A percentile compares a stretch with the other conserved stretches of the same genome.
Evolutionary conservation across 192 early-diverging fungal genomes (phyloP).

Genomic region (Coemansia sp.): DNA sequence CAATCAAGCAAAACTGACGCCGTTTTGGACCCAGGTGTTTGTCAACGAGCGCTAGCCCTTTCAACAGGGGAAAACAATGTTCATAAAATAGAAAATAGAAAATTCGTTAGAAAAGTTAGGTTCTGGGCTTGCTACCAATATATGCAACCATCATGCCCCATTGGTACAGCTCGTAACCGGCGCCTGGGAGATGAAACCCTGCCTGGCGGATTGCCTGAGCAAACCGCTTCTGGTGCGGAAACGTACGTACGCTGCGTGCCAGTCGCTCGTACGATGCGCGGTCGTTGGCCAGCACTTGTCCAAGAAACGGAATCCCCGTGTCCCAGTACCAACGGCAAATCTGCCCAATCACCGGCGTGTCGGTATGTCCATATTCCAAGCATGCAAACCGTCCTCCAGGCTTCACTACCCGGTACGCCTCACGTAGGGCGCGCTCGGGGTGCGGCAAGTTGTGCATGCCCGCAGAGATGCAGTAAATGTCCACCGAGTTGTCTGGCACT

Average conservation of each 20-base stretch:
- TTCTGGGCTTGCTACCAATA: slow-evolving; percentile 24
- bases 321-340: slow-evolving; percentile 87
- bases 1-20: background rate
- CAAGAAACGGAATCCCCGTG: slow-evolving; percentile 78
- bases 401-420: slow-evolving; percentile 90
- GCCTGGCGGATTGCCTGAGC: slow-evolving; percentile 77
- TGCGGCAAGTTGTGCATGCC: slow-evolving; percentile 97
- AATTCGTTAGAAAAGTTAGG: background rate
- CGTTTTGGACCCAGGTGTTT: slow-evolving; percentile 48
- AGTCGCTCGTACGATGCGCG: slow-evolving; percentile 89
- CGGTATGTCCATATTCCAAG: slow-evolving; percentile 85
- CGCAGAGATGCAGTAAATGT: slow-evolving; percentile 94
- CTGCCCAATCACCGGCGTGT: slow-evolving; percentile 74
- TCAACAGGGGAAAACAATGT: no score
- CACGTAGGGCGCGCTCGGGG: slow-evolving; percentile 75
- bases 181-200: slow-evolving; percentile 79
- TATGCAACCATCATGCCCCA: slow-evolving; percentile 36
- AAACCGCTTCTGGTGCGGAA: slow-evolving; percentile 84
- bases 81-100: slow-evolving; percentile 3
- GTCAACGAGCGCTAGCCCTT: background rate
- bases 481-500: slow-evolving; percentile 75
- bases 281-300: slow-evolving; percentile 75
- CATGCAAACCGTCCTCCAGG: slow-evolving; percentile 91
- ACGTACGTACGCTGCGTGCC: slow-evolving; percentile 84
- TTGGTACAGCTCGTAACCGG: slow-evolving; percentile 67